Percentiles rank a stretch among this genome's conserved stretches.
Conservation (phyloP, 768 basidiomycete genomes). For the Calocybe cyanea region DNA sequence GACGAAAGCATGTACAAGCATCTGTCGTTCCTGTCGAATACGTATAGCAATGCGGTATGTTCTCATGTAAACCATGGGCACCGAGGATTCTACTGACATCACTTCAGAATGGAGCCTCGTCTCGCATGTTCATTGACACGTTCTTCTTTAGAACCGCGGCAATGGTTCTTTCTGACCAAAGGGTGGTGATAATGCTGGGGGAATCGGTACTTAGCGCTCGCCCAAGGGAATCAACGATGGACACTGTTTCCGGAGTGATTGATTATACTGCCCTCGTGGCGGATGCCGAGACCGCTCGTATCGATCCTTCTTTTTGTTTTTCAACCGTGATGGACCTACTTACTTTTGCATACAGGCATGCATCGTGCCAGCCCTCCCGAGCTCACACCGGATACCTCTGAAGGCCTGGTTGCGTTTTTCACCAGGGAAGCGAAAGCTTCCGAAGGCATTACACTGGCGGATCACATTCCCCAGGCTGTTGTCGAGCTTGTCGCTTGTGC, state of each 20-base stretch:
- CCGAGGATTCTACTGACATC: background rate
- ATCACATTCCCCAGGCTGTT: slow-evolving; percentile 5
- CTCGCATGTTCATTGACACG: slow-evolving; percentile 13
- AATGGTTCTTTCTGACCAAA: slow-evolving; percentile 14
- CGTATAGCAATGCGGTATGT: slow-evolving; percentile 1
- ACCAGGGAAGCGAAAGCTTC: background rate
- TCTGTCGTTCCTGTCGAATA: slow-evolving; percentile 7
- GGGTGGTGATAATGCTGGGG: slow-evolving; percentile 12
- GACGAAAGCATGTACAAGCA: slow-evolving; percentile 7
- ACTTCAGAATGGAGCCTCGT: slow-evolving; percentile 5
- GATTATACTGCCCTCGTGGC: slow-evolving; percentile 11
- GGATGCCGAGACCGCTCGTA: slow-evolving; percentile 2
- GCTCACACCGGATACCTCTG: slow-evolving; percentile 2
- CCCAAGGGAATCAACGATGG: slow-evolving; percentile 7
- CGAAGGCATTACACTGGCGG: background rate
- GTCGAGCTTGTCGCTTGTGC: slow-evolving; percentile 12
- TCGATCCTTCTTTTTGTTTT: slow-evolving; percentile 4
- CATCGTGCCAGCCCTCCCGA: slow-evolving; percentile 5
- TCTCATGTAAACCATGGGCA: background rate
- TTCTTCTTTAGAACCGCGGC: slow-evolving; percentile 16
- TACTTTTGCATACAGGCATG: slow-evolving; percentile 4
- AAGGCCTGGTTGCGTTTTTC: slow-evolving; percentile 5
- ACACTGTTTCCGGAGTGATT: slow-evolving; percentile 9
- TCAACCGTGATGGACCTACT: slow-evolving; percentile 6
- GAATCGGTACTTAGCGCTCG: slow-evolving; percentile 3